phyloP scores from a whole-genome alignment of 345 rosid genomes.

The Hirschfeldia incana region DNA sequence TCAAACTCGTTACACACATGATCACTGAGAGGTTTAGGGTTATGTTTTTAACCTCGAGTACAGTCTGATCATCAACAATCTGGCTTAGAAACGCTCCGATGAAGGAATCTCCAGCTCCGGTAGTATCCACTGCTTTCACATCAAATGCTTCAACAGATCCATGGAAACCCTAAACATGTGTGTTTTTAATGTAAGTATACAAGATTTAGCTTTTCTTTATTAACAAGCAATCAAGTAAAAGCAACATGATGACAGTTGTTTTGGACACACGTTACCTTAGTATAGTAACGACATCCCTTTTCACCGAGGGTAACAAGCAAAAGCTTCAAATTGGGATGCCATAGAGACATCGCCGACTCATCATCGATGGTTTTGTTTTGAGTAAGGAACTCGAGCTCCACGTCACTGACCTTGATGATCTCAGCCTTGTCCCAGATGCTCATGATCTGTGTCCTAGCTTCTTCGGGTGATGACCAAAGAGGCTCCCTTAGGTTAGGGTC shows the following conservation, averaged over 20 bases:
- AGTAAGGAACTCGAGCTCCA: slow-evolving; percentile 49
- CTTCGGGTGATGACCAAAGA: slow-evolving; percentile 61
- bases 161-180: slow-evolving; percentile 54
- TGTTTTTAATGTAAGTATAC: neutral
- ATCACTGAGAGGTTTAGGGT: neutral
- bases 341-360: slow-evolving; percentile 32
- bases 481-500: slow-evolving; percentile 65
- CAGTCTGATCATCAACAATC: slow-evolving; percentile 71
- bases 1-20: neutral
- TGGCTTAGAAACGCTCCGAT: slow-evolving; percentile 81
- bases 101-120: slow-evolving; percentile 96
- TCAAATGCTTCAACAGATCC: slow-evolving; percentile 77
- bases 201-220: neutral
- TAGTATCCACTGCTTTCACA: slow-evolving; percentile 79
- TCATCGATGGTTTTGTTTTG: slow-evolving; percentile 38
- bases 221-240: neutral
- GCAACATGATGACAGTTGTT: neutral
- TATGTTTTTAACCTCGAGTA: slow-evolving; percentile 54
- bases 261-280: slow-evolving; percentile 29
- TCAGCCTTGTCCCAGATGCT: slow-evolving; percentile 69
- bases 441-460: slow-evolving; percentile 58
- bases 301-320: slow-evolving; percentile 63
- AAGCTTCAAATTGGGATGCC: slow-evolving; percentile 57
- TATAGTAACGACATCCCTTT: slow-evolving; percentile 58
- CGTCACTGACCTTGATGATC: slow-evolving; percentile 56